Percentiles rank a stretch among this genome's conserved stretches.
Conservation (phyloP, 1,284 basidiomycete species). For the Puccinia novopanici region DNA sequence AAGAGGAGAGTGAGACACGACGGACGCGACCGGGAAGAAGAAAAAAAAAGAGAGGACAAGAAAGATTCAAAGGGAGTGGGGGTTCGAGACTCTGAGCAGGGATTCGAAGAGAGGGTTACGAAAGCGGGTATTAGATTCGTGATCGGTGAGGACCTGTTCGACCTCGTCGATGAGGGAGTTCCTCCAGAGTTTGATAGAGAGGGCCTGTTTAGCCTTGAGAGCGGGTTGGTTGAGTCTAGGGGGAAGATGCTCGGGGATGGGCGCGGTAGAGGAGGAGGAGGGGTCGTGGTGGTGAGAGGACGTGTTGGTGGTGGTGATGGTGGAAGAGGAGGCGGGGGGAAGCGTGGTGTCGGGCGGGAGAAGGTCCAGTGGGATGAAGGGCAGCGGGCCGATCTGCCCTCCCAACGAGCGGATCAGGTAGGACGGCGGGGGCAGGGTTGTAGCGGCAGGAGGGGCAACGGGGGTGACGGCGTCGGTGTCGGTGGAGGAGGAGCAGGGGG, state of each 20-base stretch:
- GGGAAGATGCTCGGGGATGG: background rate
- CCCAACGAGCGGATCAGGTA: constrained; percentile 45
- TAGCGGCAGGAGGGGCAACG: background rate
- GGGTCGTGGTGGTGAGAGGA: background rate
- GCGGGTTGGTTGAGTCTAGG: constrained; percentile 41
- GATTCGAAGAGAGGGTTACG: constrained; percentile 41
- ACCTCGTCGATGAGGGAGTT: constrained; percentile 47
- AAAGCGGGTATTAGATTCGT: constrained; percentile 36
- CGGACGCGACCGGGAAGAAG: too few relatives aligned
- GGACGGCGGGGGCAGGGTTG: constrained; percentile 39
- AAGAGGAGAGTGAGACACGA: too few relatives aligned
- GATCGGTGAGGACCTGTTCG: constrained; percentile 40
- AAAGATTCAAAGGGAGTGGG: too few relatives aligned
- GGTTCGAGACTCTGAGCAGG: constrained; percentile 30
- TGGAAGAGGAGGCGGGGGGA: background rate
- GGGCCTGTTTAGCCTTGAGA: constrained; percentile 38
- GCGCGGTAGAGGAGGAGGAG: background rate
- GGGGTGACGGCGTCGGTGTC: too few relatives aligned
- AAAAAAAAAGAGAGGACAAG: background rate
- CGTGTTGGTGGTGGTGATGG: background rate
- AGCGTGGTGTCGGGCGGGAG: background rate
- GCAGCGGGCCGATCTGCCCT: constrained; percentile 45
- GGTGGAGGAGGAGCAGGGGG: background rate
- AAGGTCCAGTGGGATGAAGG: constrained; percentile 31
- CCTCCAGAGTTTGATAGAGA: constrained; percentile 38